phyloP scores from a whole-genome alignment of 768 basidiomycete genomes.

The Pleurotus salmoneostramineus region DNA sequence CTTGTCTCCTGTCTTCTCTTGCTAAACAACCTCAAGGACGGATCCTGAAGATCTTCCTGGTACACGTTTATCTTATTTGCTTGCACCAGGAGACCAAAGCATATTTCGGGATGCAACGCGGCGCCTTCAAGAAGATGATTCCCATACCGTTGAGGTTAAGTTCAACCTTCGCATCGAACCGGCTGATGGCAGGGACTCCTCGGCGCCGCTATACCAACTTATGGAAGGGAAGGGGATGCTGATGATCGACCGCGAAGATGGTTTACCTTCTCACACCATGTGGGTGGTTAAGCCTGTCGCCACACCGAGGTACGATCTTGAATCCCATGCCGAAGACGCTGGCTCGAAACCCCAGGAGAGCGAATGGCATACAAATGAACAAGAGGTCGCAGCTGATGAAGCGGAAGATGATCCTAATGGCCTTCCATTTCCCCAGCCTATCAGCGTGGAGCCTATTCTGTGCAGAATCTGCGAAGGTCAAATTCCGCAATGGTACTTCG shows the following conservation, averaged over 20 bases:
- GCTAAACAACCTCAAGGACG: conserved; percentile 42
- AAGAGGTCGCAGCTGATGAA: conserved; percentile 19
- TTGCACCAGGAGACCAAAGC: conserved; percentile 74
- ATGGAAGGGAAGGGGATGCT: conserved; percentile 99
- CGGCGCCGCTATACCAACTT: conserved; percentile 61
- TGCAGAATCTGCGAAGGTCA: conserved; percentile 98
- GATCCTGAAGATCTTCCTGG: conserved; percentile 79
- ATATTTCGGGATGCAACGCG: conserved; percentile 87
- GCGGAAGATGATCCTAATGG: conserved; percentile 55
- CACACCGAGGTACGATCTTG: conserved; percentile 63
- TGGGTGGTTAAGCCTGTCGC: conserved; percentile 91
- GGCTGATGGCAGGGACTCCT: conserved; percentile 50
- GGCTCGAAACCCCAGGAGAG: conserved; percentile 35
- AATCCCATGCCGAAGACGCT: conserved; percentile 57
- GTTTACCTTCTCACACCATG: conserved; percentile 92
- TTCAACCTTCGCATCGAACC: conserved; percentile 83
- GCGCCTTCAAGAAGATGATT: conserved; percentile 84
- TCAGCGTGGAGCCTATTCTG: conserved; percentile 80
- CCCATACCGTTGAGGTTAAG: conserved; percentile 88
- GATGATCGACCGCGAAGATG: conserved; percentile 89
- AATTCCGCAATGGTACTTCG: conserved; percentile 99
- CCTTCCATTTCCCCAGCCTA: conserved; percentile 73
- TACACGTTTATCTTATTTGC: conserved; percentile 74
- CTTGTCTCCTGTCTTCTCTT: conserved; percentile 13
- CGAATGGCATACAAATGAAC: neutral